Evolutionary conservation across 805 yeast genomes (phyloP), one percentile per base, ranked within the genome.

Genomic region (Sungouiella blattae): DNA sequence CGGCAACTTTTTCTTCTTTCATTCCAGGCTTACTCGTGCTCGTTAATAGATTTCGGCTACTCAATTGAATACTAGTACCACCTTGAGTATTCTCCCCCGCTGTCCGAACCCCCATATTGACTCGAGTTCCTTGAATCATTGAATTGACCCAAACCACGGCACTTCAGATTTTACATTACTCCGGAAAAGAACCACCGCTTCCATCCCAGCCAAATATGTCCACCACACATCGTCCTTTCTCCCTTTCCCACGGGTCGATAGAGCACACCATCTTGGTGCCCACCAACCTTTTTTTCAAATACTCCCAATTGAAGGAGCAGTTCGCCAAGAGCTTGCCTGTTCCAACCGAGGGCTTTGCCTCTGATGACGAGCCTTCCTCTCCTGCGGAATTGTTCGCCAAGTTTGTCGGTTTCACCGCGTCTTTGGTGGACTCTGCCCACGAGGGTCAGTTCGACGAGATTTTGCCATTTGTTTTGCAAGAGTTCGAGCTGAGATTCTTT

Each of bases 251-350:
- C 56, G 97, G 96, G 39, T 67, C 85, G 13, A 77, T 91, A 39
- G 98, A 91, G 69, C 87, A 88, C 60, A 83, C 91, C 14, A 69
- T 91, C 35, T 73, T 89, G 53, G 88, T 93, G 37, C 96, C 98
- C 32, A 80, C 93, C 26, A 76, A 79, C 37, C 72, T 81, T 36
- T 83, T 85, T 56, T 77, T 87, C 52, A 77, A 80, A 52, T 86
- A 86, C 57, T 82, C 91, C 40, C 96, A 89, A 64, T 74, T 93
- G 50, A 84, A 86, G 53, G 89, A 87, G 47, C 94, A 83, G 62
- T 93, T 91, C 60, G 69, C 67, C 54, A 84, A 85, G 57, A 66
- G 80, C 14, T 76, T 93, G 47, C 91, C 94, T 6, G 77, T 74
- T 31, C 79, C 79, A 27, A 83, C 96, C 28, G 96, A 87, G 55